Conservation (phyloP, 495 filamentous ascomycete species). For the Tuber melanosporum region DNA sequence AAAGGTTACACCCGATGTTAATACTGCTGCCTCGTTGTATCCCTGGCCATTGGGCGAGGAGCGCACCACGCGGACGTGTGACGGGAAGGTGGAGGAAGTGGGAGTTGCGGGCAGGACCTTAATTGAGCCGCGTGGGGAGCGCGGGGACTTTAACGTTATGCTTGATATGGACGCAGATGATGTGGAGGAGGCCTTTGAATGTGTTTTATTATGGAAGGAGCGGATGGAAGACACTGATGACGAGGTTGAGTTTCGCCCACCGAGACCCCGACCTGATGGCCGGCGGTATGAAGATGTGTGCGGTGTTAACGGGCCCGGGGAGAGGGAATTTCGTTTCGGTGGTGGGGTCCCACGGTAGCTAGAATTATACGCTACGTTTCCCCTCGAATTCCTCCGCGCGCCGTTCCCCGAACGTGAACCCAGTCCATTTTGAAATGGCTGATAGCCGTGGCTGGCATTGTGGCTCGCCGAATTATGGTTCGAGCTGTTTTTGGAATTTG, state of each 20-base stretch:
- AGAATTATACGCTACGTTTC: slow-evolving; percentile 27
- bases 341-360: slow-evolving; percentile 45
- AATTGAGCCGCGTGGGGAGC: slow-evolving; percentile 79
- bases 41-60: slow-evolving; percentile 45
- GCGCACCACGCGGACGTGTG: slow-evolving; percentile 77
- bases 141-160: slow-evolving; percentile 54
- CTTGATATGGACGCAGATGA: slow-evolving; percentile 70
- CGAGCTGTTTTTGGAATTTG: slow-evolving; percentile 53
- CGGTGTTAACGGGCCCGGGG: slow-evolving; percentile 82
- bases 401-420: slow-evolving; percentile 44
- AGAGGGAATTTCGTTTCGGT: slow-evolving; percentile 72
- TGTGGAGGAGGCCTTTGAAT: slow-evolving; percentile 90
- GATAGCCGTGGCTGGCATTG: slow-evolving; percentile 38
- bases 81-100: slow-evolving; percentile 69
- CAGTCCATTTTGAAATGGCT: slow-evolving; percentile 36
- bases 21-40: slow-evolving; percentile 42
- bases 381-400: slow-evolving; percentile 34
- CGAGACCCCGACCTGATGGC: slow-evolving; percentile 62
- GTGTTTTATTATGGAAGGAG: slow-evolving; percentile 84
- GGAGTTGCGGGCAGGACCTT: slow-evolving; percentile 94
- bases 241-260: slow-evolving; percentile 91
- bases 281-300: slow-evolving; percentile 69
- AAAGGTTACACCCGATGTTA: slow-evolving; percentile 65
- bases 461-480: slow-evolving; percentile 50
- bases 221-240: slow-evolving; percentile 90